Evolutionary conservation across 2,329 filamentous ascomycete species (phyloP).

Genomic region (Ophiostoma montium): DNA sequence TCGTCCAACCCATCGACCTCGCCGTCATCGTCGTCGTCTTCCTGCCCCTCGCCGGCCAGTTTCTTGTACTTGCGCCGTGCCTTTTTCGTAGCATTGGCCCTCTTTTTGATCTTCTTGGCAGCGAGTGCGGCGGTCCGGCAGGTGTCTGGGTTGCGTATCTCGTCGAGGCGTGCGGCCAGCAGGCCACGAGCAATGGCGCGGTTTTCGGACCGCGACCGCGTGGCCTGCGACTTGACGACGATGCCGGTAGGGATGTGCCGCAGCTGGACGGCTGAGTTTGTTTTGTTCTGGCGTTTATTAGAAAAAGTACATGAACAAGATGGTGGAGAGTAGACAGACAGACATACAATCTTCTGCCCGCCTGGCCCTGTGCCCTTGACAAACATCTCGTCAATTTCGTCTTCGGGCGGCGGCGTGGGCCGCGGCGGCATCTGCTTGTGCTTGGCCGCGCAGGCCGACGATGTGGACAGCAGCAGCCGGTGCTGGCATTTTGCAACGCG

Average conservation of each 20-base stretch:
- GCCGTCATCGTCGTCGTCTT: conserved; percentile 12
- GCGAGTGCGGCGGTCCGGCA: conserved; percentile 53
- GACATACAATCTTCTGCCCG: conserved; percentile 77
- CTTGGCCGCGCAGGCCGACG: not conserved
- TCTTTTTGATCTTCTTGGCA: conserved; percentile 49
- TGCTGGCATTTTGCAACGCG: not conserved
- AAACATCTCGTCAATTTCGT: conserved; percentile 71
- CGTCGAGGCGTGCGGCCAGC: conserved; percentile 61
- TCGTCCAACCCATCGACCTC: conserved; percentile 8
- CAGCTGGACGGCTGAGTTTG: conserved; percentile 83
- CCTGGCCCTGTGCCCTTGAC: conserved; percentile 86
- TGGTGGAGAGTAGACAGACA: too few species aligned
- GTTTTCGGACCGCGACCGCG: conserved; percentile 75
- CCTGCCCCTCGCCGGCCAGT: conserved; percentile 39
- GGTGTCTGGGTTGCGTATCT: conserved; percentile 54
- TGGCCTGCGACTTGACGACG: conserved; percentile 88
- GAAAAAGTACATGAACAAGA: not conserved
- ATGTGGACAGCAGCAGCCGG: not conserved
- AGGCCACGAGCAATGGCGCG: conserved; percentile 69
- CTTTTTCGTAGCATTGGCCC: conserved; percentile 71
- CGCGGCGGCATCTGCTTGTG: conserved; percentile 51
- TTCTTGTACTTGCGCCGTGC: conserved; percentile 62
- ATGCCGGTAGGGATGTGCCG: conserved; percentile 82
- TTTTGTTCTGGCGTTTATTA: conserved; percentile 62
- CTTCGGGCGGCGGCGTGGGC: conserved; percentile 55